phyloP scores from a whole-genome alignment of 2,329 filamentous ascomycete species.

The Cladophialophora carrionii region DNA sequence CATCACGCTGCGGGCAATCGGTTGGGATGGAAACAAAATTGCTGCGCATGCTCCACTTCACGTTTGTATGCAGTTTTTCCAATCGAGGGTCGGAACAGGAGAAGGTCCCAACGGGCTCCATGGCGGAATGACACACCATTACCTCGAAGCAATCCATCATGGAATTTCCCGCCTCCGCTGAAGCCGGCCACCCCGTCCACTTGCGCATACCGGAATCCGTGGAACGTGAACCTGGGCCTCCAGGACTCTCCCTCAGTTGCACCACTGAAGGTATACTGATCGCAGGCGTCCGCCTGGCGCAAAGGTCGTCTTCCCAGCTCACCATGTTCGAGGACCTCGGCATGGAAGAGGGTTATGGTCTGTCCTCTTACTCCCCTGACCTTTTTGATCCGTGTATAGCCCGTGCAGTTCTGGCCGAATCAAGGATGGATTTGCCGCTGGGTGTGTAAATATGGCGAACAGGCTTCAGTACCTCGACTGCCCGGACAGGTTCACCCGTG shows the following conservation, averaged over 20 bases:
- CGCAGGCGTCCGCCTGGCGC: conserved; percentile 49
- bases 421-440: no score
- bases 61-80: conserved; percentile 60
- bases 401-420: no score
- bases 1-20: conserved; percentile 62
- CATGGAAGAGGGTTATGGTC: conserved; percentile 52
- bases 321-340: conserved; percentile 59
- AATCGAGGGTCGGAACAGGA: conserved; percentile 56
- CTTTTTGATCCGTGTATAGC: no score
- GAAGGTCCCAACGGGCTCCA: conserved; percentile 56
- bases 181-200: conserved; percentile 51
- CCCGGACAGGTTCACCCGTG: no score
- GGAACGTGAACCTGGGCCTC: conserved; percentile 57
- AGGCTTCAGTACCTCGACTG: no score
- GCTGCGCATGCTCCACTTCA: conserved; percentile 60
- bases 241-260: conserved; percentile 39
- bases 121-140: conserved; percentile 53
- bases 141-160: conserved; percentile 41
- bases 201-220: conserved; percentile 58
- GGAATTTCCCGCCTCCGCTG: conserved; percentile 10
- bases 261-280: conserved; percentile 35
- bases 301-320: conserved; percentile 52
- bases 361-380: conserved; percentile 36
- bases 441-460: no score
- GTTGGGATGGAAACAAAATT: conserved; percentile 63